Percentiles rank a stretch among this genome's conserved stretches.
Evolutionary conservation across 495 filamentous ascomycete genomes (phyloP).

Genomic region (Penicillium subrubescens): DNA sequence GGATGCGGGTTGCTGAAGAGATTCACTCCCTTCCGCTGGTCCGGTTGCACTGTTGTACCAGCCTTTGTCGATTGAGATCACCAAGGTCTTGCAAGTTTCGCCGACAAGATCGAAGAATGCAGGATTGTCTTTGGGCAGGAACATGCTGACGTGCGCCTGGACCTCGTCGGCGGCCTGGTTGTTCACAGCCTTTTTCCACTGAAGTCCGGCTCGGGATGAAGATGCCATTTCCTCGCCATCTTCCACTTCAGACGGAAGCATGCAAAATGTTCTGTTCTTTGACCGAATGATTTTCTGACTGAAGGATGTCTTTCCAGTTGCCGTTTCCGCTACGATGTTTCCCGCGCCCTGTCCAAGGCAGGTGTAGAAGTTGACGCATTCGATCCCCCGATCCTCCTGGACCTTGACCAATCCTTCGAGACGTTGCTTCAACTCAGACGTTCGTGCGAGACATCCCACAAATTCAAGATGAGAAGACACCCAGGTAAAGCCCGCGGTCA

Average conservation of each 20-base stretch:
- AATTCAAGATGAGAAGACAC: conserved; percentile 93
- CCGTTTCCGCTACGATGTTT: conserved; percentile 37
- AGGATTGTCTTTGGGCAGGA: conserved; percentile 76
- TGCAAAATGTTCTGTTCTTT: conserved; percentile 79
- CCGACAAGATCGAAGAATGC: conserved; percentile 70
- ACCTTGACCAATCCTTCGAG: conserved; percentile 59
- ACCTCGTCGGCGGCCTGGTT: conserved; percentile 77
- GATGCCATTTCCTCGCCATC: conserved; percentile 23
- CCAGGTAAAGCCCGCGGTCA: conserved; percentile 74
- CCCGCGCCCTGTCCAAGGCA: conserved; percentile 67
- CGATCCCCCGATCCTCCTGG: conserved; percentile 56
- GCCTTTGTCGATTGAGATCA: conserved; percentile 48
- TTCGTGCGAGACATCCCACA: conserved; percentile 80
- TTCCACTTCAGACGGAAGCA: conserved; percentile 64
- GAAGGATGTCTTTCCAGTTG: conserved; percentile 32
- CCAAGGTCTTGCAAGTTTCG: conserved; percentile 62
- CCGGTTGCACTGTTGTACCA: conserved; percentile 40
- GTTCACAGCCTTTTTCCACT: conserved; percentile 73
- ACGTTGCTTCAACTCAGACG: conserved; percentile 72
- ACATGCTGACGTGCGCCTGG: conserved; percentile 87
- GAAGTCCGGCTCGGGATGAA: conserved; percentile 33
- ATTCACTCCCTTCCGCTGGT: conserved; percentile 23
- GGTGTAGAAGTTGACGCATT: conserved; percentile 83
- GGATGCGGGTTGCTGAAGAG: conserved; percentile 12
- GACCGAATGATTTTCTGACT: conserved; percentile 45